phyloP scores from a whole-genome alignment of 2,329 filamentous ascomycete genomes.

The Delphinella strobiligena region DNA sequence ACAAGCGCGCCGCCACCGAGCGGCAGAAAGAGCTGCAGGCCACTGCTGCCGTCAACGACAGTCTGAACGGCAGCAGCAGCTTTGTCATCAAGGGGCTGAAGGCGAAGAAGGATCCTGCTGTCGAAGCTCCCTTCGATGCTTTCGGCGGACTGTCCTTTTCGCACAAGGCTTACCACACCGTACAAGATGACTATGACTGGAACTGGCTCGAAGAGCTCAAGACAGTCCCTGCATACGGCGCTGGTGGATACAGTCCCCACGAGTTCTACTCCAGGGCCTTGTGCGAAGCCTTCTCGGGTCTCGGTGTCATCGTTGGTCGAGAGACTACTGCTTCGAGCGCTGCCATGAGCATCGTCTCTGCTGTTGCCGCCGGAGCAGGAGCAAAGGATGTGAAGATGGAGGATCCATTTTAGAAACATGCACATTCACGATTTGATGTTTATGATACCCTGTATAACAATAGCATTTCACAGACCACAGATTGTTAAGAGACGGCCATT shows the following conservation, averaged over 20 bases:
- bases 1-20: slow-evolving; percentile 40
- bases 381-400: slow-evolving; percentile 41
- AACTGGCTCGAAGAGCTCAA: slow-evolving; percentile 58
- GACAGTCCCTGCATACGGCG: slow-evolving; percentile 52
- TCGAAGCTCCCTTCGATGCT: slow-evolving; percentile 73
- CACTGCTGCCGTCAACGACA: slow-evolving; percentile 27
- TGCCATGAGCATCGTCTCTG: slow-evolving; percentile 16
- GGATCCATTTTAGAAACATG: slow-evolving; percentile 26
- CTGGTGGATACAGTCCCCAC: slow-evolving; percentile 70
- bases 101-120: slow-evolving; percentile 46
- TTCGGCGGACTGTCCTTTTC: slow-evolving; percentile 64
- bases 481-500: too few species aligned
- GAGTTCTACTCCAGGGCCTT: slow-evolving; percentile 75
- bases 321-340: slow-evolving; percentile 38
- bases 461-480: too few species aligned
- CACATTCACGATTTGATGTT: slow-evolving; percentile 8
- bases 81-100: slow-evolving; percentile 70
- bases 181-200: slow-evolving; percentile 62
- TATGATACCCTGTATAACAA: slow-evolving; percentile 10
- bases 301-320: slow-evolving; percentile 78
- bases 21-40: slow-evolving; percentile 28
- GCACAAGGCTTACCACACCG: slow-evolving; percentile 52
- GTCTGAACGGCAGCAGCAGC: slow-evolving; percentile 21
- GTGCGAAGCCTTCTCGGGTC: slow-evolving; percentile 78
- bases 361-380: slow-evolving; percentile 39